Conservation (phyloP, 2,329 filamentous ascomycete species). For the Helotiales sp. region DNA sequence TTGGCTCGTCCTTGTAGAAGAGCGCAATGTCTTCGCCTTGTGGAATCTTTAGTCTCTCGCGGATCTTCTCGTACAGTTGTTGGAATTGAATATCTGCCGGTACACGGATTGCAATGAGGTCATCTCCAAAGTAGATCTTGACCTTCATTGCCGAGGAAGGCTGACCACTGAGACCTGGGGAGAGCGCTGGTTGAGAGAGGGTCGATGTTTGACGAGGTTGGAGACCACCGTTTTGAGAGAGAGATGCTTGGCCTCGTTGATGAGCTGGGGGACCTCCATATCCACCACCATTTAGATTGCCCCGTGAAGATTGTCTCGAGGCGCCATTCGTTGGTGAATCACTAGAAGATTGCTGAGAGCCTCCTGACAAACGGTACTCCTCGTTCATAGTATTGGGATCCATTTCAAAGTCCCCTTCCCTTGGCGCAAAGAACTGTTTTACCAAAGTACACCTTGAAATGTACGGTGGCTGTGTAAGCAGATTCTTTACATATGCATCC, state of each 20-base stretch:
- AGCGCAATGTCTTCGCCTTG: constrained; percentile 74
- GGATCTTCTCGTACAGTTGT: constrained; percentile 82
- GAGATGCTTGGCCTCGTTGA: constrained; percentile 48
- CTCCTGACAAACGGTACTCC: constrained; percentile 76
- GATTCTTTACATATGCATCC: constrained; percentile 93
- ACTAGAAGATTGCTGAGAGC: constrained; percentile 69
- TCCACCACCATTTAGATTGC: constrained; percentile 61
- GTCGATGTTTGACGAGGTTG: constrained; percentile 42
- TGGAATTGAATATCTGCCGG: constrained; percentile 78
- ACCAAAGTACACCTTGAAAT: constrained; percentile 86
- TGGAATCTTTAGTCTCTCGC: constrained; percentile 78
- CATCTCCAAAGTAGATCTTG: constrained; percentile 92
- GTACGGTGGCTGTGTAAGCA: constrained; percentile 81
- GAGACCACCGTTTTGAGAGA: constrained; percentile 32
- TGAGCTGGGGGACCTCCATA: constrained; percentile 57
- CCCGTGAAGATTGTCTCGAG: constrained; percentile 69
- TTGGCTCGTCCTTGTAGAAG: constrained; percentile 80
- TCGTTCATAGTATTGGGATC: constrained; percentile 69
- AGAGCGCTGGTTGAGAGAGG: constrained; percentile 57
- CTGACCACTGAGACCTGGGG: constrained; percentile 51
- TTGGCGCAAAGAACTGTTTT: constrained; percentile 86
- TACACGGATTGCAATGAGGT: constrained; percentile 89
- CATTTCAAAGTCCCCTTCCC: constrained; percentile 92
- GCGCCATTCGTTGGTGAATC: constrained; percentile 64
- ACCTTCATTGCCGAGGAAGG: constrained; percentile 74